phyloP scores from a whole-genome alignment of 2,329 filamentous ascomycete genomes.

The Diaporthe sp. region DNA sequence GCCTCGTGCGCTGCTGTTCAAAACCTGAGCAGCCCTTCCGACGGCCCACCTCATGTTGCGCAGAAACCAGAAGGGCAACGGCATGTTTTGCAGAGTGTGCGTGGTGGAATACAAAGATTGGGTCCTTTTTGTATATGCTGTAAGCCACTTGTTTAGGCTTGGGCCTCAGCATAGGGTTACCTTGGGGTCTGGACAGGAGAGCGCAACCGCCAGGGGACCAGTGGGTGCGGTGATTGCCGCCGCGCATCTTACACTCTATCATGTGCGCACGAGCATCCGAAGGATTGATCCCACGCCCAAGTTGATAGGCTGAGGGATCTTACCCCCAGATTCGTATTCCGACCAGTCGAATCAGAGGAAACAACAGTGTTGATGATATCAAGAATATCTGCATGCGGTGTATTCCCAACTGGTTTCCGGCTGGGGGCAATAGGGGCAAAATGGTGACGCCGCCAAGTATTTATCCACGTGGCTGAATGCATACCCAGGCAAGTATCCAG shows the following conservation, averaged over 20 bases:
- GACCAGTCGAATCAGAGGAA: slow-evolving; percentile 25
- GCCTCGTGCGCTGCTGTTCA: background rate
- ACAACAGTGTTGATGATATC: background rate
- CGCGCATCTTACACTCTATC: slow-evolving; percentile 20
- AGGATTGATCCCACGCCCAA: slow-evolving; percentile 19
- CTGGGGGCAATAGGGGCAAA: slow-evolving; percentile 15
- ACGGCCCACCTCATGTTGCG: background rate
- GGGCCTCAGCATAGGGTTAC: slow-evolving; percentile 17
- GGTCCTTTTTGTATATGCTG: slow-evolving; percentile 21
- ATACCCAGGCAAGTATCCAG: background rate
- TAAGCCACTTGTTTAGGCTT: slow-evolving; percentile 20
- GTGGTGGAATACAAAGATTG: slow-evolving; percentile 12
- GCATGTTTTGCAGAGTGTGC: background rate
- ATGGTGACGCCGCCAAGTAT: slow-evolving; percentile 17
- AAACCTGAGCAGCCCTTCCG: background rate
- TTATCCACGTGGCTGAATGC: slow-evolving; percentile 24
- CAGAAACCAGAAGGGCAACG: background rate
- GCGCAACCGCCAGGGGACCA: background rate
- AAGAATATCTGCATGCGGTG: background rate
- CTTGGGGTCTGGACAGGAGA: slow-evolving; percentile 4
- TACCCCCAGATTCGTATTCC: slow-evolving; percentile 21
- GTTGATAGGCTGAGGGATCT: slow-evolving; percentile 23
- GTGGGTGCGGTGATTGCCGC: background rate
- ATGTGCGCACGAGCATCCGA: slow-evolving; percentile 8
- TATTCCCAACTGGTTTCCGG: slow-evolving; percentile 7